phyloP scores from a whole-genome alignment of 2,329 filamentous ascomycete species.

The Dryadomyces quercivorus region DNA sequence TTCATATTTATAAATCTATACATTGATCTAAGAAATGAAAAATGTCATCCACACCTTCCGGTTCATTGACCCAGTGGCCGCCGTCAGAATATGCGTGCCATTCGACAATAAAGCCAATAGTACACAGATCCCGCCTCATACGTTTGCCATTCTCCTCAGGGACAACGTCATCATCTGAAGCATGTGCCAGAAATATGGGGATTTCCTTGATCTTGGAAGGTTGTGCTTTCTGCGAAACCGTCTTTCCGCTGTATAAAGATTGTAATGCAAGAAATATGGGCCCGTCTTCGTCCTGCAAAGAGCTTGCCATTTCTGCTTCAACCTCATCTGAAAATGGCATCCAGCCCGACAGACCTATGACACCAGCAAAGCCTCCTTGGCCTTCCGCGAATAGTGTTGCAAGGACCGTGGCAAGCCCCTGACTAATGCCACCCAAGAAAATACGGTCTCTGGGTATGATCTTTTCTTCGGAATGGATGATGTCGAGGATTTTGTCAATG shows the following conservation, averaged over 20 bases:
- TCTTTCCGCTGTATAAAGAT: background rate
- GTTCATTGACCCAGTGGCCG: constrained; percentile 2
- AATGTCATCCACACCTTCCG: constrained; percentile 2
- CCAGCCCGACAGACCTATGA: constrained; percentile 6
- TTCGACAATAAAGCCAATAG: background rate
- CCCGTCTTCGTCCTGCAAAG: background rate
- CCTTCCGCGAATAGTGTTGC: background rate
- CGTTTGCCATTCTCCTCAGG: background rate
- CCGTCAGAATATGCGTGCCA: background rate
- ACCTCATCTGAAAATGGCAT: constrained; percentile 1
- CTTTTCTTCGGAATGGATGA: background rate
- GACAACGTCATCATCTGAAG: background rate
- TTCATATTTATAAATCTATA: too few relatives aligned
- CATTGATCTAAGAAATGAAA: background rate
- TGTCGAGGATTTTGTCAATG: background rate
- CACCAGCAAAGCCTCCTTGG: constrained; percentile 3
- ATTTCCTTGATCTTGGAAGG: background rate
- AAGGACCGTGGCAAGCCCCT: constrained; percentile 3
- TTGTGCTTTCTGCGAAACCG: background rate
- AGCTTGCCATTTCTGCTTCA: background rate
- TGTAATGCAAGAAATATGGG: background rate
- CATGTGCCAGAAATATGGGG: background rate
- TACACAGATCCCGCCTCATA: background rate
- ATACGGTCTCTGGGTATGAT: background rate
- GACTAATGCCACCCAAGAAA: constrained; percentile 4